These are phyloP conservation scores for Leccinum ponderosum DNA, from an alignment of 1,284 basidiomycete genomes.

Conservation along the genomic window DNA sequence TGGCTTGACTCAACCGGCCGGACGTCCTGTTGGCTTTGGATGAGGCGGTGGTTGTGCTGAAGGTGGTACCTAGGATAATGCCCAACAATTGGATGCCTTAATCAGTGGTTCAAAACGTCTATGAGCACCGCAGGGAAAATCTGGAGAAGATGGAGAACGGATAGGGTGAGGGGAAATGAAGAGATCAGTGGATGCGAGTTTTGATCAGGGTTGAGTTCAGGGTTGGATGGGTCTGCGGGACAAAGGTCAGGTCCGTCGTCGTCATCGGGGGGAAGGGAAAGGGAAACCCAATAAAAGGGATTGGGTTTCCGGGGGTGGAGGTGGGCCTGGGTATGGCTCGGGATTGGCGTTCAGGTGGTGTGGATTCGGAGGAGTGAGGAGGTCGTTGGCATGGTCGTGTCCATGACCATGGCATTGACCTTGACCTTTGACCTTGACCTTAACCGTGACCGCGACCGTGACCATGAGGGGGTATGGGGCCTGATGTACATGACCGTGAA, in stretches of 20 bases:
- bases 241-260: neutral
- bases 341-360: conserved; percentile 9
- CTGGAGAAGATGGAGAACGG: conserved; percentile 24
- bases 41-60: conserved; percentile 3
- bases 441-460: neutral
- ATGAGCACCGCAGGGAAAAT: conserved; percentile 24
- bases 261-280: conserved; percentile 12
- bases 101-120: conserved; percentile 23
- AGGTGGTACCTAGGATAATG: conserved; percentile 20
- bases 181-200: conserved; percentile 8
- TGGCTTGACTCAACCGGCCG: neutral
- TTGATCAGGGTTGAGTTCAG: neutral
- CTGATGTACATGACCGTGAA: conserved; percentile 13
- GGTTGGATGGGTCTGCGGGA: conserved; percentile 5
- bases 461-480: neutral
- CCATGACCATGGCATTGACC: neutral
- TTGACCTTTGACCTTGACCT: neutral
- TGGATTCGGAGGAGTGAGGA: conserved; percentile 13
- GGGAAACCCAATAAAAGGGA: conserved; percentile 9
- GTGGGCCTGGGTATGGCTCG: neutral
- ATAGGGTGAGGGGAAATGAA: conserved; percentile 20
- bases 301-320: conserved; percentile 7
- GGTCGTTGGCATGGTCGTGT: conserved; percentile 10
- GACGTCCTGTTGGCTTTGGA: neutral
- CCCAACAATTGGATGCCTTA: conserved; percentile 19